Conservation (phyloP, 2,329 filamentous ascomycete species). For the Exophiala viscosa region DNA sequence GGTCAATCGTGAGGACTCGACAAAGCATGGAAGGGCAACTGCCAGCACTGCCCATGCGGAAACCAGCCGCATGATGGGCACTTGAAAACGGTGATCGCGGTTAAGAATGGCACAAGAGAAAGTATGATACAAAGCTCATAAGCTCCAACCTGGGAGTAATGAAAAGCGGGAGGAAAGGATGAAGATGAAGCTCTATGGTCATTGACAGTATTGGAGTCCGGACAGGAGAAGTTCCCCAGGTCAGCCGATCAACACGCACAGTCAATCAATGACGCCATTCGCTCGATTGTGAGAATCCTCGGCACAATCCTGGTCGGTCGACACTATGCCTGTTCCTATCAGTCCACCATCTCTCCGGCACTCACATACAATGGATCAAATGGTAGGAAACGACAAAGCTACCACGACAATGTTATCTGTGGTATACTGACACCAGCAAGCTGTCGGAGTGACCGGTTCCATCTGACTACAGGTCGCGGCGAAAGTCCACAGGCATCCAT, state of each 20-base stretch:
- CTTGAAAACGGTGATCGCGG: not conserved
- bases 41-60: conserved; percentile 21
- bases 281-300: not conserved
- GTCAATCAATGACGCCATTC: not conserved
- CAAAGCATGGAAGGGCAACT: conserved; percentile 17
- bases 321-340: conserved; percentile 16
- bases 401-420: no score
- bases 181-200: not conserved
- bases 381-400: no score
- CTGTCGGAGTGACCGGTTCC: no score
- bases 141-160: not conserved
- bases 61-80: conserved; percentile 27
- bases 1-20: conserved; percentile 26
- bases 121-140: no score
- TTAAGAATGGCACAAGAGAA: not conserved
- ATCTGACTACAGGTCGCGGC: no score
- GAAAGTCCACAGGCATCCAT: no score
- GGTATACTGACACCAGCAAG: no score
- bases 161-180: not conserved
- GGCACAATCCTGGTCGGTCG: not conserved
- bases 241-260: not conserved
- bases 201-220: not conserved
- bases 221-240: not conserved
- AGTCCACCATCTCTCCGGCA: not conserved
- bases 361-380: no score